Evolutionary conservation across 140 eudicot genomes (phyloP).

Genomic region (Bidens hawaiensis): DNA sequence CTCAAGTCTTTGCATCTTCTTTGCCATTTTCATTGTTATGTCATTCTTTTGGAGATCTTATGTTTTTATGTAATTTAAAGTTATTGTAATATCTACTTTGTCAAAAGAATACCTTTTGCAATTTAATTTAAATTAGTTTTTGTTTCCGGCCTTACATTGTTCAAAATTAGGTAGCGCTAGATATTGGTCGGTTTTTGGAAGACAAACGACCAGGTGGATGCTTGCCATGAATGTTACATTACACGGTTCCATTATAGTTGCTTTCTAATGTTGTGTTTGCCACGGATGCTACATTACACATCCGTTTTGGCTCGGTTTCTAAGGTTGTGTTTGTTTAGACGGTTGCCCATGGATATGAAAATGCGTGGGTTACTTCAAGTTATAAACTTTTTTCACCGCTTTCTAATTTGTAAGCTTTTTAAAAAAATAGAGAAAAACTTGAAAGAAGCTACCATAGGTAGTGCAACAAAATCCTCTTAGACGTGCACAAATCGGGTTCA

Average conservation of each 20-base stretch:
- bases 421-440: too few species aligned
- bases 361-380: background rate
- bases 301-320: background rate
- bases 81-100: constrained; percentile 36
- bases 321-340: background rate
- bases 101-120: constrained; percentile 30
- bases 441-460: too few species aligned
- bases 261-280: too few species aligned
- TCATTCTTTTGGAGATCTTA: constrained; percentile 20
- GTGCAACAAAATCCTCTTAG: too few species aligned
- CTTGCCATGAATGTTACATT: too few species aligned
- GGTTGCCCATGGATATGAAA: background rate
- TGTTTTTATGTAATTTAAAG: constrained; percentile 26
- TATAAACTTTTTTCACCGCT: too few species aligned
- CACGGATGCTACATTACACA: background rate
- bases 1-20: constrained; percentile 16
- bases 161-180: background rate
- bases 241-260: too few species aligned
- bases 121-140: constrained; percentile 21
- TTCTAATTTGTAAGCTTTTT: background rate
- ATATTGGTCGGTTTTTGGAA: too few species aligned
- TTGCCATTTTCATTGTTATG: constrained; percentile 5
- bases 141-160: background rate
- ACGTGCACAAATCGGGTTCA: too few species aligned
- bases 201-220: too few species aligned